Base-by-base conservation (phyloP, 768 basidiomycete species). In the Lyophyllum semitale region DNA sequence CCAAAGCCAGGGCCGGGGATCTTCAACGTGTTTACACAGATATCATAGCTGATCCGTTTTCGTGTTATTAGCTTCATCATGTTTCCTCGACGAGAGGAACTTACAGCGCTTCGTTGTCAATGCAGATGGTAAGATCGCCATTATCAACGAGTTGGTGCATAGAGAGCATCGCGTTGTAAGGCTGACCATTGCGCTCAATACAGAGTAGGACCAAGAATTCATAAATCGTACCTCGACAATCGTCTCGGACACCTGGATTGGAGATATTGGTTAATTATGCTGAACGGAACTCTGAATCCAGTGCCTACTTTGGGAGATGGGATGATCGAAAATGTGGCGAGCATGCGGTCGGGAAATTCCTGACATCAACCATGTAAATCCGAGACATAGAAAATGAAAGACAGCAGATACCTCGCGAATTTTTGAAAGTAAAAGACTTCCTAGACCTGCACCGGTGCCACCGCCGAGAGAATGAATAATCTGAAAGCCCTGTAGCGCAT, bases 401-500 rank as follows among this genome's bases (percentile, higher is more conserved):
- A 32, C 42, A 58, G 59, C 54, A 78, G 88, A 60, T 57, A 81
- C 91, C 74, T 95, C 93, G 49, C 91, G 83, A 55, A 95, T 72
- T 66, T 95, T 95, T 33, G 86, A 84, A 32, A 96, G 71, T 51
- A 95, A 73, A 40, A 95, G 74, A 53, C 86, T 87, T 35, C 93
- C 93, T 38, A 95, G 71, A 17, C 94, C 94, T 22, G 93, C 85
- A 33, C 93, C 94, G 2, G 91, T 95, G 33, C 94, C 94, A 57
- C 94, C 94, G 32, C 94, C 94, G 17, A 98, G 83, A 17, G 94
- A 93, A 60, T 96, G 93, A 9, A 94, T 71, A 44, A 95, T 70
- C 63, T 95, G 93, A 66, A 95, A 93, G 0, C 95, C 95, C 74
- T 98, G 95, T 18, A 98, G 76, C 8, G 86, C 82, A 37, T 98